Evolutionary conservation across 1,139 yeast species (phyloP).

Genomic region (Yarrowia galli): DNA sequence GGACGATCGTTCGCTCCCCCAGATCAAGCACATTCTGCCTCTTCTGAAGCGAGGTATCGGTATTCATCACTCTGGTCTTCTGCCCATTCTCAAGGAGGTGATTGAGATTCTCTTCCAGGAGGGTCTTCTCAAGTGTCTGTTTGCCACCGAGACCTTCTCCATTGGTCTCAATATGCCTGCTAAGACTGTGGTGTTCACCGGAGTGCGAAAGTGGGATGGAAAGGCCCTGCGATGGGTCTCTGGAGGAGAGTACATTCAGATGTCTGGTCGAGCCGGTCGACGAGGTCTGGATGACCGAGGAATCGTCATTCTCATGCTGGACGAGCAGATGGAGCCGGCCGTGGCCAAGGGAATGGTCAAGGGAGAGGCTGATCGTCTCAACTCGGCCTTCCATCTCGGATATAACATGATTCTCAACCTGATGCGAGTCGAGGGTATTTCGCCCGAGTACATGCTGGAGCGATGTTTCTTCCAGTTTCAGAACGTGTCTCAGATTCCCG

Average conservation of each 20-base stretch:
- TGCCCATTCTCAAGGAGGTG: slow-evolving; percentile 95
- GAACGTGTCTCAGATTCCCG: slow-evolving; percentile 88
- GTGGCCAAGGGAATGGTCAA: slow-evolving; percentile 99
- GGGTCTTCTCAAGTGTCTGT: slow-evolving; percentile 89
- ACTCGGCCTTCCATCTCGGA: slow-evolving; percentile 95
- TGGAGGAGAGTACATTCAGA: slow-evolving; percentile 98
- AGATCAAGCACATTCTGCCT: slow-evolving; percentile 88
- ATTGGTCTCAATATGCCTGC: slow-evolving; percentile 99
- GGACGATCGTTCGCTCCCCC: slow-evolving; percentile 90
- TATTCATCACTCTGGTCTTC: slow-evolving; percentile 94
- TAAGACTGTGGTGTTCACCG: slow-evolving; percentile 95
- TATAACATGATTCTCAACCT: slow-evolving; percentile 96
- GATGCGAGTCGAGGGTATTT: slow-evolving; percentile 96
- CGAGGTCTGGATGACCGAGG: slow-evolving; percentile 99
- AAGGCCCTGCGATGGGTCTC: slow-evolving; percentile 97
- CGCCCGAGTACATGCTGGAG: slow-evolving; percentile 97
- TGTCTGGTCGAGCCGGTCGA: slow-evolving; percentile 99
- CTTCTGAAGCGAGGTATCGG: slow-evolving; percentile 94
- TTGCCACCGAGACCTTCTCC: slow-evolving; percentile 98
- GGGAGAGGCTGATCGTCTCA: slow-evolving; percentile 96
- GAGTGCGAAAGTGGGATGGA: slow-evolving; percentile 98
- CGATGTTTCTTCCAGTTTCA: slow-evolving; percentile 95
- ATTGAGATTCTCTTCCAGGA: slow-evolving; percentile 97
- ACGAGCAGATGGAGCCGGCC: slow-evolving; percentile 98
- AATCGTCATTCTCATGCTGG: slow-evolving; percentile 98